Conservation (phyloP, 2,329 filamentous ascomycete species). For the Colletotrichum sp. region DNA sequence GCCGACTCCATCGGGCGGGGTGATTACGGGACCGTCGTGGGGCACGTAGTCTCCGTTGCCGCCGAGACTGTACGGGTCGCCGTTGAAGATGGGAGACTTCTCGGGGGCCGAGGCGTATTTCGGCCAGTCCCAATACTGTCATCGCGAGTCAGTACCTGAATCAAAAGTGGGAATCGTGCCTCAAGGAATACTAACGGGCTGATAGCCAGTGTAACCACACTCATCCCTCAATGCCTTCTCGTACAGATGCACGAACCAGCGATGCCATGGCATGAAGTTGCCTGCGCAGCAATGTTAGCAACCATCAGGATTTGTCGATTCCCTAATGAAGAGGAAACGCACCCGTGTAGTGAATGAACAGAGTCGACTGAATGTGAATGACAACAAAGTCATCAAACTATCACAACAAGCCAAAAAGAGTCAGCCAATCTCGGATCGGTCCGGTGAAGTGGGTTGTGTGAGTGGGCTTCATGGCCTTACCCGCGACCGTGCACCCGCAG, state of each 20-base stretch:
- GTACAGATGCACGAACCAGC: slow-evolving; percentile 11
- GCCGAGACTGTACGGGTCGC: slow-evolving; percentile 41
- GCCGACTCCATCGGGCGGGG: slow-evolving; percentile 29
- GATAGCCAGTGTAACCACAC: slow-evolving; percentile 22
- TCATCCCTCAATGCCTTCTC: slow-evolving; percentile 22
- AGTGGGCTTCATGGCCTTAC: slow-evolving; percentile 41
- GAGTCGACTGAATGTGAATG: slow-evolving; percentile 13
- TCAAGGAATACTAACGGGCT: slow-evolving; percentile 4
- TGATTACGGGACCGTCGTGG: slow-evolving; percentile 30
- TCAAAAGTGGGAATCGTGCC: not conserved
- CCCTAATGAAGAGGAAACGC: accelerated
- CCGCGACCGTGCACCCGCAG: slow-evolving; percentile 46
- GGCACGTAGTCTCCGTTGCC: slow-evolving; percentile 39
- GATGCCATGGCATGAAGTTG: slow-evolving; percentile 22
- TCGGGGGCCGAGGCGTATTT: slow-evolving; percentile 39
- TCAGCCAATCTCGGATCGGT: slow-evolving; percentile 28
- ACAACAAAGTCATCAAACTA: slow-evolving; percentile 22
- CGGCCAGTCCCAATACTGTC: slow-evolving; percentile 41
- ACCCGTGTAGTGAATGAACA: not conserved
- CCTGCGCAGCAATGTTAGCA: not conserved
- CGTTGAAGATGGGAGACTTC: slow-evolving; percentile 56
- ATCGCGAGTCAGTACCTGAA: not conserved
- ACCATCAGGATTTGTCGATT: not conserved
- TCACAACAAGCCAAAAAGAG: not conserved
- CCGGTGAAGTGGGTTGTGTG: slow-evolving; percentile 46